These are phyloP conservation scores for Myxozyma nipponensis DNA, from an alignment of 805 yeast species.

Conservation along the genomic window DNA sequence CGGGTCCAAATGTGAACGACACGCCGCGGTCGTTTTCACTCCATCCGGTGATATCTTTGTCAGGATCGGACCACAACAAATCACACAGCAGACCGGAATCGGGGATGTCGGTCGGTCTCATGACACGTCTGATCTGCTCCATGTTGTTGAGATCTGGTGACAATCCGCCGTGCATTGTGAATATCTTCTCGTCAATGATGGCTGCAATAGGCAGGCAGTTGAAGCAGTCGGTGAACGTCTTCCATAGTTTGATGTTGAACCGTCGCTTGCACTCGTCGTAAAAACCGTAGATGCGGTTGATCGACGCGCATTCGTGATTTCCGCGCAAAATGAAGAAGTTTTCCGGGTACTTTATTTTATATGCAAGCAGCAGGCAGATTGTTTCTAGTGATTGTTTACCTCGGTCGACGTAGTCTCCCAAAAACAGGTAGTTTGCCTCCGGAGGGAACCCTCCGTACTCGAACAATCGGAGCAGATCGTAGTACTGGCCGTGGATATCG, in stretches of 20 bases:
- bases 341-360: slow-evolving; percentile 97
- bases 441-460: slow-evolving; percentile 99
- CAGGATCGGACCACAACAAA: slow-evolving; percentile 97
- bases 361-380: slow-evolving; percentile 89
- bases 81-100: slow-evolving; percentile 96
- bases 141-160: slow-evolving; percentile 94
- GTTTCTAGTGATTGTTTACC: slow-evolving; percentile 97
- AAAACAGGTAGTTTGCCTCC: slow-evolving; percentile 89
- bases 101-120: slow-evolving; percentile 99
- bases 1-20: slow-evolving; percentile 96
- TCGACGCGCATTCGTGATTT: slow-evolving; percentile 97
- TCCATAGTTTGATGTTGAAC: slow-evolving; percentile 96
- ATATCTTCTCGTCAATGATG: slow-evolving; percentile 93
- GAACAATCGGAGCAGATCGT: slow-evolving; percentile 87
- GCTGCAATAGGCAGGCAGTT: slow-evolving; percentile 98
- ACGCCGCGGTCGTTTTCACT: slow-evolving; percentile 98
- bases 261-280: slow-evolving; percentile 98
- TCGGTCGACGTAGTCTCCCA: slow-evolving; percentile 98
- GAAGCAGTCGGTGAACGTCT: slow-evolving; percentile 96
- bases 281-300: slow-evolving; percentile 95
- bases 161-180: slow-evolving; percentile 98
- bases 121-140: slow-evolving; percentile 97
- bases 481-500: slow-evolving; percentile 97
- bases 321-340: slow-evolving; percentile 96
- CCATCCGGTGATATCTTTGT: slow-evolving; percentile 97